Evolutionary conservation across 129 eudicot genomes (phyloP), one percentile per base, ranked within the genome.

Genomic region (Artemisia annua): DNA sequence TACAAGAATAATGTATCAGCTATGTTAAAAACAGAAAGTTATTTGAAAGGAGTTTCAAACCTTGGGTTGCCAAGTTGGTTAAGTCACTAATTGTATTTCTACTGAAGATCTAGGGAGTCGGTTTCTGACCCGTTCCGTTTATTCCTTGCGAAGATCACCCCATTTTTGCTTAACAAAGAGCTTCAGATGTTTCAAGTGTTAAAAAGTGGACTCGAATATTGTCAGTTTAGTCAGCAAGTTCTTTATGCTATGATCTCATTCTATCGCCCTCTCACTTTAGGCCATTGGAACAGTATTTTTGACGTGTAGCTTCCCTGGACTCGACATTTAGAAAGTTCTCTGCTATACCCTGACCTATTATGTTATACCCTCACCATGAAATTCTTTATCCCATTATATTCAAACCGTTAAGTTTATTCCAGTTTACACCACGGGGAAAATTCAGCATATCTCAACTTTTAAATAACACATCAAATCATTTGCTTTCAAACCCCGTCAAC

Each of bases 261-360:
- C 67, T 14, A 32, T 54, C 19, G 0, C 46, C 46, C 11, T 8
- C 46, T 7, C 76, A 13, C n/a, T 59, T 14, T 58, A 13, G 24
- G 76, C 66, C 65, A 58, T 43, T 57, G 55, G 67, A 71, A 26
- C 14, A 18, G n/a, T 30, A 4, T 66, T 19, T 46, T 48, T 56
- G 51, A 71, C 50, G 64, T 46, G 55, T 71, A 71, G 64, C 75
- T 72, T 44, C 66, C 59, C 69, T 44, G 60, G 46, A 60, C 12
- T 60, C 1, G 11, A 58, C 28, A 58, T 10, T 5, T 58, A 8
- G 19, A 32, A 18, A 46, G 11, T 39, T 7, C 7, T 35, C 43
- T 6, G 43, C 6, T 6, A 35, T 6, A 28, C 32, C 54, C n/a
- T 3, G 13, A 28, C 4, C 2, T 13, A 65, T 11, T 65, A 3